phyloP scores from a whole-genome alignment of 1,284 basidiomycete species.

The Lentinus polychrous region DNA sequence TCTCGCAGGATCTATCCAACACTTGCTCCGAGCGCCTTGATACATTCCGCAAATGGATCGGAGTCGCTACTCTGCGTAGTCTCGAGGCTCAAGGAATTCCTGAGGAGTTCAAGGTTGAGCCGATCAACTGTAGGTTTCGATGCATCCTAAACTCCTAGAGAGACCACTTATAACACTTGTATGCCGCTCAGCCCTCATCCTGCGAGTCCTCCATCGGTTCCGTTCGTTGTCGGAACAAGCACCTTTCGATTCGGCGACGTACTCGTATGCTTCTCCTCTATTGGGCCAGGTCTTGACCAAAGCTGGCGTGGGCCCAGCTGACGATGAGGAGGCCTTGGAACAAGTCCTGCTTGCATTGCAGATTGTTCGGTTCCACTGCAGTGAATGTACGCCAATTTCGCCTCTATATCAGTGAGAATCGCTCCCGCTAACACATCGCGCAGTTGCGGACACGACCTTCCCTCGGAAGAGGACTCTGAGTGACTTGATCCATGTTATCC shows the following conservation, averaged over 20 bases:
- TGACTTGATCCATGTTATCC: conserved; percentile 72
- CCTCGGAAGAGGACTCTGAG: conserved; percentile 70
- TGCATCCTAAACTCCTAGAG: neutral
- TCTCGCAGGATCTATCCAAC: conserved; percentile 49
- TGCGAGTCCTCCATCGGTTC: conserved; percentile 85
- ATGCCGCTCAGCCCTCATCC: conserved; percentile 52
- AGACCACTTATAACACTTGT: neutral
- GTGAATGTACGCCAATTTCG: conserved; percentile 59
- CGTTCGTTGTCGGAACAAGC: conserved; percentile 78
- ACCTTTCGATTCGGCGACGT: conserved; percentile 82
- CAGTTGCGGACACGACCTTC: conserved; percentile 64
- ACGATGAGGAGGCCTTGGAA: conserved; percentile 79
- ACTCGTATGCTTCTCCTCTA: conserved; percentile 78
- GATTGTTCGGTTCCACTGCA: conserved; percentile 81
- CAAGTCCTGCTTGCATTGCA: conserved; percentile 84
- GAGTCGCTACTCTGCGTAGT: conserved; percentile 74
- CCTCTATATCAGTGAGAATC: neutral
- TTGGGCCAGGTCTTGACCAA: conserved; percentile 63
- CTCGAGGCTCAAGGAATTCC: conserved; percentile 64
- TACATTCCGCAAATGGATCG: conserved; percentile 63
- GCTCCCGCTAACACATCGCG: conserved; percentile 2
- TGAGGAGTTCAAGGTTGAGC: conserved; percentile 68
- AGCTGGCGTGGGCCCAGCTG: conserved; percentile 57
- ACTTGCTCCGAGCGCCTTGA: conserved; percentile 70
- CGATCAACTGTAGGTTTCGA: conserved; percentile 51